A percentile compares a stretch with the other conserved stretches of the same genome.
Conservation (phyloP, 371 early-diverging fungal genomes). For the Mortierella sp. region DNA sequence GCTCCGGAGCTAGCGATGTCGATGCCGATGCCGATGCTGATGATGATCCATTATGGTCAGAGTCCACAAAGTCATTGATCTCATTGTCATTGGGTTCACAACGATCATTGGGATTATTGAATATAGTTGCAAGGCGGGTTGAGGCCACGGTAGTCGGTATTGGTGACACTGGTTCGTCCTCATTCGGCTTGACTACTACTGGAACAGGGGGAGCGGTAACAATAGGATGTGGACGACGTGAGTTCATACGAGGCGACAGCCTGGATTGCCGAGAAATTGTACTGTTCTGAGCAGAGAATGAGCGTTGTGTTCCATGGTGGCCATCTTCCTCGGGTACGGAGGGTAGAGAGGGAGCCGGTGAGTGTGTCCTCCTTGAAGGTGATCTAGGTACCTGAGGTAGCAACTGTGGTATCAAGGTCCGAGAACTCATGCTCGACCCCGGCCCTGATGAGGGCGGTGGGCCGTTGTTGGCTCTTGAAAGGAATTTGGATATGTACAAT, state of each 20-base stretch:
- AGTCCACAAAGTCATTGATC: neutral
- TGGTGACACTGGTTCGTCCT: conserved; percentile 17
- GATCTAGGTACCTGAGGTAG: conserved; percentile 30
- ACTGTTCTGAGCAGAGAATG: conserved; percentile 38
- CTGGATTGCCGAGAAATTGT: conserved; percentile 41
- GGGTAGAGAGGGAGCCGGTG: conserved; percentile 41
- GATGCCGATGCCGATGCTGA: conserved; percentile 5
- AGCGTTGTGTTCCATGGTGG: conserved; percentile 24
- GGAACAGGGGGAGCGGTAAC: conserved; percentile 1
- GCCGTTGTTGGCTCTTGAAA: conserved; percentile 12
- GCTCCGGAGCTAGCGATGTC: neutral
- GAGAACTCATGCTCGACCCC: conserved; percentile 26
- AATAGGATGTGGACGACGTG: conserved; percentile 27
- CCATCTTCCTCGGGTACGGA: conserved; percentile 46
- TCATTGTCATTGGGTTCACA: neutral
- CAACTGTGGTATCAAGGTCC: conserved; percentile 29
- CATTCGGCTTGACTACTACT: neutral
- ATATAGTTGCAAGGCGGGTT: conserved; percentile 13
- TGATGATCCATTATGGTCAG: neutral
- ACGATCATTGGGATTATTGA: conserved; percentile 7
- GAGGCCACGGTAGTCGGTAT: conserved; percentile 18
- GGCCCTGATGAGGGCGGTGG: conserved; percentile 17
- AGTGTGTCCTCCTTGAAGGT: conserved; percentile 47
- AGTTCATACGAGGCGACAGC: conserved; percentile 16
- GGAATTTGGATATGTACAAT: conserved; percentile 43